Evolutionary conservation across 495 filamentous ascomycete genomes (phyloP), one percentile per base, ranked within the genome.

Genomic region (Aspergillus carlsbadensis): DNA sequence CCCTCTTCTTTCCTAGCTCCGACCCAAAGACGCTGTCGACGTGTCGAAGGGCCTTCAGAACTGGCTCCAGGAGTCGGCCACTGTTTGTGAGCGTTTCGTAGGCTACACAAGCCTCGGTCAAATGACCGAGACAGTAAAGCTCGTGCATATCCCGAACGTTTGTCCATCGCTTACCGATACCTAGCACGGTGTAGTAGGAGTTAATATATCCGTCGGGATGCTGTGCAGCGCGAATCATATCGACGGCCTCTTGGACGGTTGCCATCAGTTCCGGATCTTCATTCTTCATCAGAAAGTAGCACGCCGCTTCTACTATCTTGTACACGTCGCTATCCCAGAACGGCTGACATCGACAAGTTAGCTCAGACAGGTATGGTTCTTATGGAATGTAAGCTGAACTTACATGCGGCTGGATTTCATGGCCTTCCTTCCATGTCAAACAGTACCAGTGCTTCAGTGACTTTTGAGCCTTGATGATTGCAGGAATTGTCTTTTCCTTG

Each of bases 61-160:
- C 75, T 3, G 81, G 78, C 5, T 75, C 71, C 14, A 84, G 59
- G 24, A 84, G 59, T 18, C 71, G 59, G 54, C 77, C 70, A 58
- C 83, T 82, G 24, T 76, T 68, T 53, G 79, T 83, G 39, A 72
- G 70, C 17, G 72, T 64, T 29, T 75, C 62, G 49, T 86, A 81
- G 0, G 81, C 78, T 6, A 85, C 60, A 10, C 81, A 81, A 2
- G 75, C 83, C 68, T 85, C 83, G 29, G 84, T 84, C 15, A 86
- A 63, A 60, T 86, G 83, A 1, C 82, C 83, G 33, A 64, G 29
- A 71, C 78, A 63, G 34, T 70, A 84, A 78, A 85, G 55, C 65
- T 85, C 83, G 65, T 84, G 83, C 64, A 83, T 72, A 70, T 85
- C 83, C 48, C 82, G 65, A 39, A 86, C 54, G 60, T 85, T 84